Evolutionary conservation across 495 filamentous ascomycete genomes (phyloP).

Genomic region (Barbatosphaeria neglecta): DNA sequence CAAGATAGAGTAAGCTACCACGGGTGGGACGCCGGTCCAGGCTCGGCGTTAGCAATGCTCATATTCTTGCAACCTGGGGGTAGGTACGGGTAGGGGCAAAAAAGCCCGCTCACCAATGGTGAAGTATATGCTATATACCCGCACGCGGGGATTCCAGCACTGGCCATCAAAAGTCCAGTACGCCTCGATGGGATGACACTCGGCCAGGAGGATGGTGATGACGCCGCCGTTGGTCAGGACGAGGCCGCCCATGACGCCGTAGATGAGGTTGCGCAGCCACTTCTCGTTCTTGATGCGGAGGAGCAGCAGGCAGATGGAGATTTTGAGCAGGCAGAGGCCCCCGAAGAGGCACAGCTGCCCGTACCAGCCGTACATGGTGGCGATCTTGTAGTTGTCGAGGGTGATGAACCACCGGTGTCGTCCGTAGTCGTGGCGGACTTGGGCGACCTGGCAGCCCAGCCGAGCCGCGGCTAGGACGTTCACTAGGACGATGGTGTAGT

Average conservation of each 20-base stretch:
- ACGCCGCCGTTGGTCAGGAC: slow-evolving; percentile 10
- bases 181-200: slow-evolving; percentile 9
- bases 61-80: too few species aligned
- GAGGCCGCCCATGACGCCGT: slow-evolving; percentile 10
- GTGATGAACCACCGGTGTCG: slow-evolving; percentile 12
- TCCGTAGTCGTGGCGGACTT: slow-evolving; percentile 10
- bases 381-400: slow-evolving; percentile 2
- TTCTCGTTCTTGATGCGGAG: slow-evolving; percentile 12
- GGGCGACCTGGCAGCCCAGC: slow-evolving; percentile 4
- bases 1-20: slow-evolving; percentile 17
- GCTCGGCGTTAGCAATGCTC: too few species aligned
- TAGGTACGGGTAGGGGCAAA: too few species aligned
- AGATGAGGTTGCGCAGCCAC: slow-evolving; percentile 5
- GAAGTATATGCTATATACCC: slow-evolving; percentile 16
- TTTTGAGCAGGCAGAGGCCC: slow-evolving; percentile 13
- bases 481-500: slow-evolving; percentile 10
- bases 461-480: slow-evolving; percentile 3
- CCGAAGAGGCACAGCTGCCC: slow-evolving; percentile 14
- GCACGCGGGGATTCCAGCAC: slow-evolving; percentile 11
- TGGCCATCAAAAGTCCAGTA: slow-evolving; percentile 9
- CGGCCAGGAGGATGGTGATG: slow-evolving; percentile 7
- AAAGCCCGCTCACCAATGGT: slow-evolving; percentile 16
- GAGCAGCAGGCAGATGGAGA: slow-evolving; percentile 15
- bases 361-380: slow-evolving; percentile 11
- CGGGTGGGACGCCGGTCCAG: too few species aligned